Percentiles rank a stretch among this genome's conserved stretches.
Evolutionary conservation across 2,329 filamentous ascomycete species (phyloP).

Genomic region (Sphaerulina musiva): DNA sequence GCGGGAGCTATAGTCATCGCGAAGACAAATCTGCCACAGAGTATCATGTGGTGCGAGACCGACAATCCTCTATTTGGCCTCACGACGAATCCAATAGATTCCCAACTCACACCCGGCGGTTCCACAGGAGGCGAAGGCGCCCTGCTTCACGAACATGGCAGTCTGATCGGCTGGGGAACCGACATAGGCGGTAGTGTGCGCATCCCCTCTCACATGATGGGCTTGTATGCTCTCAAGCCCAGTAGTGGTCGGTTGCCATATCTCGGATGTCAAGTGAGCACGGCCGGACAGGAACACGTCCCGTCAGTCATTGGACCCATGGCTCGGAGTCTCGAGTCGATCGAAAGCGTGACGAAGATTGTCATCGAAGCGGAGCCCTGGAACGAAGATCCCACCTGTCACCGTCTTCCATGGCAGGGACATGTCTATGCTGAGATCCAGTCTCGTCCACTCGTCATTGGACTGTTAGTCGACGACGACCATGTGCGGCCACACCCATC

Average conservation of each 20-base stretch:
- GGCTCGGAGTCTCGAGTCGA: constrained; percentile 46
- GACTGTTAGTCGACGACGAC: constrained; percentile 25
- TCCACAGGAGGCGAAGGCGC: constrained; percentile 43
- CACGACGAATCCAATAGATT: constrained; percentile 43
- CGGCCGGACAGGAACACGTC: constrained; percentile 58
- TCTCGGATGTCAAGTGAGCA: constrained; percentile 53
- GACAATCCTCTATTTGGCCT: constrained; percentile 49
- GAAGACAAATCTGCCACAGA: constrained; percentile 49
- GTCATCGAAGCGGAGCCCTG: constrained; percentile 35
- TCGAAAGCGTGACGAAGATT: constrained; percentile 40
- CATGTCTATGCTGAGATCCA: constrained; percentile 21
- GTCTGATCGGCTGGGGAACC: constrained; percentile 46
- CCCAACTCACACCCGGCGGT: constrained; percentile 43
- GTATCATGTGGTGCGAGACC: constrained; percentile 52
- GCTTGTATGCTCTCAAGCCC: constrained; percentile 47
- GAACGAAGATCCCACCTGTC: constrained; percentile 38
- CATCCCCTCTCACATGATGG: constrained; percentile 45
- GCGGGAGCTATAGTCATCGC: constrained; percentile 50
- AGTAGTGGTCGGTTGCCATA: constrained; percentile 53
- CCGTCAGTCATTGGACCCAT: constrained; percentile 58
- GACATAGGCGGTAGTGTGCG: constrained; percentile 49
- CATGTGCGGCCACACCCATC: constrained; percentile 25
- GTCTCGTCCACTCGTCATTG: constrained; percentile 21
- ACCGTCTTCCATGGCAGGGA: constrained; percentile 40
- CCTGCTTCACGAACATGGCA: constrained; percentile 38